Evolutionary conservation across 257 asterid genomes (phyloP).

Genomic region (Capsicum baccatum): DNA sequence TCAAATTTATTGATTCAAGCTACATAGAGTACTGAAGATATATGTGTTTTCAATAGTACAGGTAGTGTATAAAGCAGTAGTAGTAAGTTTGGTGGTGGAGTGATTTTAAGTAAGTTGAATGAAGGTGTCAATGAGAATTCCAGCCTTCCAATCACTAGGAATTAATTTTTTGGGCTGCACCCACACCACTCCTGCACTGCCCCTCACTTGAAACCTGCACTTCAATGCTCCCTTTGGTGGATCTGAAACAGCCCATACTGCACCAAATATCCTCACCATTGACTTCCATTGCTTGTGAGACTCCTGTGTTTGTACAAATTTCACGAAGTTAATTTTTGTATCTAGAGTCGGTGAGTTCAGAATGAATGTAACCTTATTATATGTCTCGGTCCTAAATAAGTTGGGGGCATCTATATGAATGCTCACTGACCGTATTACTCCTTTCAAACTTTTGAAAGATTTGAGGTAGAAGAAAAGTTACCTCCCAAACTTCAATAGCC

Average conservation of each 20-base stretch:
- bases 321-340: background rate
- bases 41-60: background rate
- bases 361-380: background rate
- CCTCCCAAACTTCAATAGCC: constrained; percentile 33
- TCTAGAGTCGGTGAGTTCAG: background rate
- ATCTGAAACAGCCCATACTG: constrained; percentile 34
- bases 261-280: constrained; percentile 31
- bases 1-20: background rate
- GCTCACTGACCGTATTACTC: background rate
- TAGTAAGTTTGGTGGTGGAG: background rate
- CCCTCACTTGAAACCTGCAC: constrained; percentile 32
- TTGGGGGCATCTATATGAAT: background rate
- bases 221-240: constrained; percentile 33
- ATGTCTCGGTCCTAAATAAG: background rate
- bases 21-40: background rate
- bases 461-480: background rate
- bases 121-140: constrained; percentile 32
- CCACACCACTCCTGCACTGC: constrained; percentile 31
- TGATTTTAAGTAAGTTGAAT: constrained; percentile 25
- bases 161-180: constrained; percentile 24
- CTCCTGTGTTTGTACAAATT: constrained; percentile 12
- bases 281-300: constrained; percentile 29
- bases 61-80: background rate
- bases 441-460: background rate
- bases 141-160: constrained; percentile 35